Base-by-base conservation (phyloP, 2,329 filamentous ascomycete species). In the Allantophomopsis cytisporea region DNA sequence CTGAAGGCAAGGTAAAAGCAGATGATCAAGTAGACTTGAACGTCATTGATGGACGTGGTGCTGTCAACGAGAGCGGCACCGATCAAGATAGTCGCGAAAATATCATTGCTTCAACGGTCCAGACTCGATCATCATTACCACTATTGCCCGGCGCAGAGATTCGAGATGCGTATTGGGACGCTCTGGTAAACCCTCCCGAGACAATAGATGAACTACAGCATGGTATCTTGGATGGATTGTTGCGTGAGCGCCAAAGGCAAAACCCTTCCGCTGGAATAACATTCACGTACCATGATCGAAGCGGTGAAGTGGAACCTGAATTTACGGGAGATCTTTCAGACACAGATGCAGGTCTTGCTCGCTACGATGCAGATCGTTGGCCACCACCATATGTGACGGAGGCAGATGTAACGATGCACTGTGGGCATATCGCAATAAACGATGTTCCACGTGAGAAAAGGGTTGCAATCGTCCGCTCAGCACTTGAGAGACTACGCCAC, bases 1-100 rank as follows among this genome's bases (percentile, higher is more conserved):
- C 71, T 36, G 72, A 83, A 48, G 83, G 81, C 41, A 87, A 88
- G 54, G 62, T 67, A n/a, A 62, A 68, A 34, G 81, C 81, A 2
- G 78, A 82, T 36, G 63, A 81, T 40, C 66, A 78, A 33, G 10
- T 34, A 34, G 31, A 34, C 31, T 12, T 28, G 23, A 12, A 28
- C 10, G 62, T 88, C 12, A 60, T 68, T 1, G 72, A 81, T 43
- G 73, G 71, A 7, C 68, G 68, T 35, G 66, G 71, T 2, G 70
- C 76, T 4, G 63, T 84, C 34, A 71, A 67, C 39, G 68, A 73
- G 33, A 73, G 79, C 48, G 63, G 65, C 21, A 65, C 68, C 8
- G 80, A 84, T 50, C 73, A 65, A 2, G 70, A 72, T 5, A 65
- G 70, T 48, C 69, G 77, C 42, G 66, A 77, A 43, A 69, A 75